Conservation (phyloP, 768 basidiomycete genomes). For the Tricholoma hemisulphureum region DNA sequence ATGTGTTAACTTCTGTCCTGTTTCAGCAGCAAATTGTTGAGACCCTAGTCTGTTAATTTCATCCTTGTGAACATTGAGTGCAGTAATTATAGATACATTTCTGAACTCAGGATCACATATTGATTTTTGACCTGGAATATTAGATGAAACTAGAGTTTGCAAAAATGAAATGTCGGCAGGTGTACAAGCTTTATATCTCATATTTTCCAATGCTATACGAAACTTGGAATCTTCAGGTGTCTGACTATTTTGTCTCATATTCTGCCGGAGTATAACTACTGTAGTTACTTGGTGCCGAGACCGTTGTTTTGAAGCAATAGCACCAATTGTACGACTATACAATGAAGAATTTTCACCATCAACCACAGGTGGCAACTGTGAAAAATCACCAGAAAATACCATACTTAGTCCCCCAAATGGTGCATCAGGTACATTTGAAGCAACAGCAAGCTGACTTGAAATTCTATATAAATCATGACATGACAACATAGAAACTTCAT, state of each 20-base stretch:
- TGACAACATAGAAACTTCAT: no score
- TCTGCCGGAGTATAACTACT: no score
- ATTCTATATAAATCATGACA: no score
- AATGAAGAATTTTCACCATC: neutral
- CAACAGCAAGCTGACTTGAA: constrained; percentile 18
- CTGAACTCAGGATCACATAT: constrained; percentile 15
- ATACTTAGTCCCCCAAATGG: constrained; percentile 35
- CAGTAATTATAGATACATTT: constrained; percentile 34
- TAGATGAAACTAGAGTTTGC: constrained; percentile 18
- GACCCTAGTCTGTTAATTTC: constrained; percentile 26
- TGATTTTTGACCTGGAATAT: neutral
- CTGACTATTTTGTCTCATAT: no score
- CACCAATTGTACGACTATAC: neutral
- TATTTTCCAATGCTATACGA: constrained; percentile 31
- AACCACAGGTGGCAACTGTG: no score
- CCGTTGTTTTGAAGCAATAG: no score
- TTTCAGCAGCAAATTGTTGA: constrained; percentile 28
- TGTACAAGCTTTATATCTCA: constrained; percentile 40
- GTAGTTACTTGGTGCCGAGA: constrained; percentile 28
- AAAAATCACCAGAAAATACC: neutral
- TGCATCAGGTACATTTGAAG: constrained; percentile 11
- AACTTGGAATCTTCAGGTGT: no score
- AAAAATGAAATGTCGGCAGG: constrained; percentile 36
- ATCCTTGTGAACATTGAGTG: no score
- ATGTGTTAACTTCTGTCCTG: no score